Evolutionary conservation across 148 eudicot species (phyloP).

Genomic region (Talinum fruticosum): DNA sequence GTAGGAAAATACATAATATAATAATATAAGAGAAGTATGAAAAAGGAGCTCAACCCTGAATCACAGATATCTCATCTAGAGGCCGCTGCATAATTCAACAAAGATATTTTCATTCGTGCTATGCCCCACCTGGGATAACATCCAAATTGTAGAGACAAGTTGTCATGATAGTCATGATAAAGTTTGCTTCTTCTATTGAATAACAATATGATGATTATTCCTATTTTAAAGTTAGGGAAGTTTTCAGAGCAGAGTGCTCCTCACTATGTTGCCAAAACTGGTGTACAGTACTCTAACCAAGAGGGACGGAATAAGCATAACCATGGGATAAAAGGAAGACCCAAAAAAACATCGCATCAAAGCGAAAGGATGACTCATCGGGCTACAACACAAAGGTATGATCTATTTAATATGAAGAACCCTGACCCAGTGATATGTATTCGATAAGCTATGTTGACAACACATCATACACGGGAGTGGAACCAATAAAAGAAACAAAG

Average conservation of each 20-base stretch:
- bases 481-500: slow-evolving; percentile 15
- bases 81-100: background rate
- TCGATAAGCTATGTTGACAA: background rate
- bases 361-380: background rate
- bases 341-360: too few species aligned
- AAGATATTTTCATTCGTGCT: slow-evolving; percentile 24
- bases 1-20: background rate
- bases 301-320: too few species aligned
- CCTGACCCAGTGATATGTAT: background rate
- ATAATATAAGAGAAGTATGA: slow-evolving; percentile 6
- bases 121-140: slow-evolving; percentile 15
- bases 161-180: background rate
- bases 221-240: too few species aligned
- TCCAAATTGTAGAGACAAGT: slow-evolving; percentile 10
- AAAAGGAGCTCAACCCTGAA: slow-evolving; percentile 15
- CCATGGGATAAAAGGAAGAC: too few species aligned
- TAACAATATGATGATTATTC: background rate
- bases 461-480: slow-evolving; percentile 10
- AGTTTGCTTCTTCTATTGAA: slow-evolving; percentile 8
- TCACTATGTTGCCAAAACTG: too few species aligned
- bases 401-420: slow-evolving; percentile 2
- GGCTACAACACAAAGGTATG: slow-evolving; percentile 4
- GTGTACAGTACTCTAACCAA: too few species aligned
- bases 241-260: too few species aligned
- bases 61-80: slow-evolving; percentile 32